Evolutionary conservation across 371 early-diverging fungal genomes (phyloP).

Genomic region (Mortierella sp.): DNA sequence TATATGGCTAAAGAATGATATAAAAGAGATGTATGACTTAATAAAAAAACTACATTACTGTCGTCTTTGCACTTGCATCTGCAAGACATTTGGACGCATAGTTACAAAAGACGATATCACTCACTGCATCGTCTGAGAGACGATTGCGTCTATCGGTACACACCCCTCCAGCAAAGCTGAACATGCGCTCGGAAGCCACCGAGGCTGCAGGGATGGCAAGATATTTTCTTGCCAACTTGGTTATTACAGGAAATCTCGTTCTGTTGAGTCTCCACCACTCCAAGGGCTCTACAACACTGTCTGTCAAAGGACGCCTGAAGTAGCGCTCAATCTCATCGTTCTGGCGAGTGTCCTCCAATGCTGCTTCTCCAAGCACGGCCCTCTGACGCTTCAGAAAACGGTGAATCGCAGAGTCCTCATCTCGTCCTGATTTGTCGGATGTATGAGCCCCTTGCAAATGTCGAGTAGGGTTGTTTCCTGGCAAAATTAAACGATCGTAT

Average conservation of each 20-base stretch:
- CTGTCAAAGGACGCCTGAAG: not conserved
- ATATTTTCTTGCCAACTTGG: not conserved
- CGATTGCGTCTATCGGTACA: conserved; percentile 12
- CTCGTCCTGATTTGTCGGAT: not conserved
- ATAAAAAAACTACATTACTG: not conserved
- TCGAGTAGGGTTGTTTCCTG: not conserved
- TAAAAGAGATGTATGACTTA: not conserved
- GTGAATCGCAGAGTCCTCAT: not conserved
- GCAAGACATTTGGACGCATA: conserved; percentile 7
- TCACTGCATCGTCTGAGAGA: conserved; percentile 6
- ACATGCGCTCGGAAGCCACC: conserved; percentile 6
- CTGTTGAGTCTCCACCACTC: not conserved
- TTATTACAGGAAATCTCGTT: not conserved
- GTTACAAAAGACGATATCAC: conserved; percentile 14
- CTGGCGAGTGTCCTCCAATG: not conserved
- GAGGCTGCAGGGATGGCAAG: not conserved
- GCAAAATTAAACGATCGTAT: not conserved
- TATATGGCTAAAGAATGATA: not conserved
- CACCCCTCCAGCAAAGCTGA: conserved; percentile 8
- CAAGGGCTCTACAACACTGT: not conserved
- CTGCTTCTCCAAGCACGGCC: not conserved
- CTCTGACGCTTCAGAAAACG: not conserved
- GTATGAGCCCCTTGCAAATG: not conserved
- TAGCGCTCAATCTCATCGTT: not conserved
- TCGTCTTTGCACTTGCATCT: not conserved